Evolutionary conservation across 441 rosid genomes (phyloP).

Genomic region (Biscutella laevigata): DNA sequence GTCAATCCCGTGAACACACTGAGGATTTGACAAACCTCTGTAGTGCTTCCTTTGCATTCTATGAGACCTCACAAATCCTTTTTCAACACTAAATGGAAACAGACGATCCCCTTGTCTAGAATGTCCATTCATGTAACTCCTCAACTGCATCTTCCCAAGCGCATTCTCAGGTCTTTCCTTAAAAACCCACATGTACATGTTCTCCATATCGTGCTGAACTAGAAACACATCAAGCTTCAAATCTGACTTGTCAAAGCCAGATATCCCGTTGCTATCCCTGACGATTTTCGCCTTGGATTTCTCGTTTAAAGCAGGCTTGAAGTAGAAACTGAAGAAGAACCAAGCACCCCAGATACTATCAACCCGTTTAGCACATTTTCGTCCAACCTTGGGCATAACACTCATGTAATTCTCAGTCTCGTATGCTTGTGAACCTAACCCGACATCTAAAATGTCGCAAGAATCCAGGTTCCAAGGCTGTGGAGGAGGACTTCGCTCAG

Average conservation of each 20-base stretch:
- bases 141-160: constrained; percentile 62
- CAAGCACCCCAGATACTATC: constrained; percentile 74
- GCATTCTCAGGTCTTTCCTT: constrained; percentile 66
- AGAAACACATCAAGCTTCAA: constrained; percentile 53
- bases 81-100: constrained; percentile 58
- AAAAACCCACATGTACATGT: constrained; percentile 75
- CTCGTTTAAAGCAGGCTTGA: constrained; percentile 55
- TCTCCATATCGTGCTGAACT: constrained; percentile 76
- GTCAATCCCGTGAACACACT: constrained; percentile 66
- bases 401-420: constrained; percentile 43
- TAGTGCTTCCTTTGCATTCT: constrained; percentile 71
- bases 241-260: constrained; percentile 55
- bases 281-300: constrained; percentile 54
- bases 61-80: constrained; percentile 64
- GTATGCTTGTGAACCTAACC: constrained; percentile 42
- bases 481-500: constrained; percentile 44
- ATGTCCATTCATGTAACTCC: constrained; percentile 72
- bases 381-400: constrained; percentile 36
- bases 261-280: constrained; percentile 43
- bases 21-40: constrained; percentile 65
- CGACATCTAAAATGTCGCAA: constrained; percentile 54
- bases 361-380: constrained; percentile 50
- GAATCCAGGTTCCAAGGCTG: constrained; percentile 39
- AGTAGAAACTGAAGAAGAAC: constrained; percentile 65
- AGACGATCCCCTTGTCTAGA: constrained; percentile 58